Percentiles rank a stretch among this genome's conserved stretches.
Conservation (phyloP, 768 basidiomycete species). For the Plicaturopsis crispa region DNA sequence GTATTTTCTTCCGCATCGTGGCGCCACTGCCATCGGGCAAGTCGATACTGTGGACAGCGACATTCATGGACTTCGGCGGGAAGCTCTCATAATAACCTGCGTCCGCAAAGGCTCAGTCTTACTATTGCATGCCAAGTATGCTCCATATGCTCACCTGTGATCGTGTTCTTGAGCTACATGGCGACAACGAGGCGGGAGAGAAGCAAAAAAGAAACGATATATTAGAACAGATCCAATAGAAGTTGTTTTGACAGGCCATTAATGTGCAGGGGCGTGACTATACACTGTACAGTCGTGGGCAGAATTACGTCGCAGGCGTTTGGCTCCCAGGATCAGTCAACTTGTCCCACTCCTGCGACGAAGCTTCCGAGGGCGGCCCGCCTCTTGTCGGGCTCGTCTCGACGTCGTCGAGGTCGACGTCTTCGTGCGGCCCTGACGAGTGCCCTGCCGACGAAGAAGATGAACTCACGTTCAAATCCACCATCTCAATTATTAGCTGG, state of each 20-base stretch:
- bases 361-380: constrained; percentile 77
- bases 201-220: constrained; percentile 34
- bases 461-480: constrained; percentile 82
- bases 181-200: constrained; percentile 15
- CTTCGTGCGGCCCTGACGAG: constrained; percentile 20
- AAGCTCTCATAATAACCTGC: constrained; percentile 73
- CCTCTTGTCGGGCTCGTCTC: constrained; percentile 53
- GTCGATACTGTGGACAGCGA: constrained; percentile 41
- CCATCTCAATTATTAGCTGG: constrained; percentile 75
- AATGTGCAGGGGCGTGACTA: constrained; percentile 3
- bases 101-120: constrained; percentile 10
- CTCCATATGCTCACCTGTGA: constrained; percentile 61
- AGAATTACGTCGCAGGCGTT: constrained; percentile 35
- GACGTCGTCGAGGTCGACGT: constrained; percentile 40
- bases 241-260: constrained; percentile 5
- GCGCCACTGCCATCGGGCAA: constrained; percentile 13
- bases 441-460: constrained; percentile 28
- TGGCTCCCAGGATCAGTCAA: constrained; percentile 68
- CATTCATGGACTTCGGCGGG: constrained; percentile 67
- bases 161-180: constrained; percentile 52
- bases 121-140: constrained; percentile 4
- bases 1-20: constrained; percentile 37
- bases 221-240: constrained; percentile 48
- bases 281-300: constrained; percentile 4
- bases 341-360: constrained; percentile 88